Evolutionary conservation across 1,139 yeast species (phyloP).

Genomic region (Yarrowia galli): DNA sequence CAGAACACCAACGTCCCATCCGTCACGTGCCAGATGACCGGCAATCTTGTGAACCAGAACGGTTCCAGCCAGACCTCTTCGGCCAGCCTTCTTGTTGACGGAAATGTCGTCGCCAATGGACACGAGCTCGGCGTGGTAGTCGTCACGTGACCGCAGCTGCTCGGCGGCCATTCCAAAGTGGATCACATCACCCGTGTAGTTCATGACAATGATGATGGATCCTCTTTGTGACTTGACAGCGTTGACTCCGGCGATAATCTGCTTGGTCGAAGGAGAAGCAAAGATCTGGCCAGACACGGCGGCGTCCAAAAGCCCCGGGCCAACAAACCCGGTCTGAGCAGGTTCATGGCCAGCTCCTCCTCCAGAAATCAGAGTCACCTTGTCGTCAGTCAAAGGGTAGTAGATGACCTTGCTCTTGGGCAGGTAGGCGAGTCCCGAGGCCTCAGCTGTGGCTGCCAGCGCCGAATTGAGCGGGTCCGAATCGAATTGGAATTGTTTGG

Average conservation of each 20-base stretch:
- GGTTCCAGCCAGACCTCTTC: slow-evolving; percentile 94
- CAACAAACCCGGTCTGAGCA: slow-evolving; percentile 91
- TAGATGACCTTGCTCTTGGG: slow-evolving; percentile 32
- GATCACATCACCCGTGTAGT: slow-evolving; percentile 91
- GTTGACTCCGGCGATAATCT: slow-evolving; percentile 74
- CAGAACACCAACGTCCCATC: slow-evolving; percentile 59
- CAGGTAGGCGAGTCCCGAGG: slow-evolving; percentile 21
- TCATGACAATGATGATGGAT: slow-evolving; percentile 78
- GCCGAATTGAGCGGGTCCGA: slow-evolving; percentile 36
- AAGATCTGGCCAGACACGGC: slow-evolving; percentile 90
- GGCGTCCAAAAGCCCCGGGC: slow-evolving; percentile 79
- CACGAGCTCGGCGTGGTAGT: slow-evolving; percentile 66
- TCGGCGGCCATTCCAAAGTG: slow-evolving; percentile 94
- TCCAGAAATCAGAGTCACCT: slow-evolving; percentile 74
- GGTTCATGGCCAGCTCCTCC: slow-evolving; percentile 99
- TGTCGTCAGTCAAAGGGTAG: slow-evolving; percentile 38
- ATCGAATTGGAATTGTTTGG: slow-evolving; percentile 34
- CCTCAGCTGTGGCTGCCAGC: slow-evolving; percentile 21
- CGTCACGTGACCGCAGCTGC: slow-evolving; percentile 79
- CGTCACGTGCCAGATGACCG: slow-evolving; percentile 71
- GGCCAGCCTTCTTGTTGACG: slow-evolving; percentile 86
- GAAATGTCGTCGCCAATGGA: slow-evolving; percentile 92
- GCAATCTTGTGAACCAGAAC: slow-evolving; percentile 82
- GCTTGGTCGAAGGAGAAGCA: slow-evolving; percentile 92
- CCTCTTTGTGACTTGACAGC: slow-evolving; percentile 67